Evolutionary conservation across 23 red algal species (phyloP), one percentile per base, ranked within the genome.

Genomic region (Agarophyton chilense): DNA sequence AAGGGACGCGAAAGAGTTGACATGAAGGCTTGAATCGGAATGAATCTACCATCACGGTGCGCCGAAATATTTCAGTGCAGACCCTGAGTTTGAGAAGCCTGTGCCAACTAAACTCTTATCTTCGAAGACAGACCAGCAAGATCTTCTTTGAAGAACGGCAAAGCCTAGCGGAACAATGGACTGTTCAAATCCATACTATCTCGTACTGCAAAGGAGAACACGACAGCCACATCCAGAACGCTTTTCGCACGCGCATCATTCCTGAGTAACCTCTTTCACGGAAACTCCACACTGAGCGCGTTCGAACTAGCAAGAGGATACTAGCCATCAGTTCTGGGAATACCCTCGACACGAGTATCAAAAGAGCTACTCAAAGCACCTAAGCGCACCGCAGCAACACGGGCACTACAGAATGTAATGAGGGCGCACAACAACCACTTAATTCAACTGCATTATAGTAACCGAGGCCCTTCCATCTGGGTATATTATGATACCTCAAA

Each of bases 281-380:
- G 82, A 12, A 26, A 49, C 18, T 52, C 65, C 4, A 57, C 68
- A 19, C 65, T 87, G 14, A 87, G 82, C 45, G 31, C 65, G 50
- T 87, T 87, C 65, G 64, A 87, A 56, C 82, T 87, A 21, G 82
- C 82, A 36, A 46, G 28, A 53, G 49, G 64, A 28, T 87, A 87
- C 53, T 35, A 10, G 11, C 64, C 62, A 26, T 87, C 82, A 3
- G 8, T 87, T 29, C 38, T 87, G 44, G 64, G 82, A 31, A 71
- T 72, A 19, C 65, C 64, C 17, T 29, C 9, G 0, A 36, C 46
- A 19, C 63, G 32, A 9, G 26, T 72, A 10, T 45, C 82, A 42
- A 29, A 72, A 47, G 82, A 74, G 1, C 64, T 87, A 19, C 29
- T 87, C 0, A 9, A 74, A 21, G 82, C 64, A 21, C 41, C 73